phyloP scores from a whole-genome alignment of 1,284 basidiomycete species.

The Ganoderma lucidum region DNA sequence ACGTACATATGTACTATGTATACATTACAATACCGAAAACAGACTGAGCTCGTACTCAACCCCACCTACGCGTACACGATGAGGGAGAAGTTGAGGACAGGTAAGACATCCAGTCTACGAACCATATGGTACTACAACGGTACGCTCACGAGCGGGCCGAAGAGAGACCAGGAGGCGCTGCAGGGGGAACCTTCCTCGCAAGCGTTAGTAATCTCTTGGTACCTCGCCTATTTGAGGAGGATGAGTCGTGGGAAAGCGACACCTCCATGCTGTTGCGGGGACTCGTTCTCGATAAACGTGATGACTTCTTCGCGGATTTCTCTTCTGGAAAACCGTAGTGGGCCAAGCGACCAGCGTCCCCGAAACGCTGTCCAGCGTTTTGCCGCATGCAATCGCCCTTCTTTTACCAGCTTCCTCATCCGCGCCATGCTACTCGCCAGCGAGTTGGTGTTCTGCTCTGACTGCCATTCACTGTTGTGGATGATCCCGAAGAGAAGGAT shows the following conservation, averaged over 20 bases:
- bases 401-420: slow-evolving; percentile 8
- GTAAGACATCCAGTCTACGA: background rate
- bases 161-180: background rate
- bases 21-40: background rate
- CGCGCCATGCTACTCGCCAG: slow-evolving; percentile 5
- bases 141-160: background rate
- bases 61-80: background rate
- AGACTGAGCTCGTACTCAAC: background rate
- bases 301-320: background rate
- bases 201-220: background rate
- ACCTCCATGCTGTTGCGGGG: background rate
- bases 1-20: too few relatives aligned
- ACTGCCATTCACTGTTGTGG: slow-evolving; percentile 10
- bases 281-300: background rate
- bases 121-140: background rate
- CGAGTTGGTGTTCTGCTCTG: background rate
- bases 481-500: slow-evolving; percentile 6
- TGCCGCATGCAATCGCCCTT: background rate
- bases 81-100: background rate
- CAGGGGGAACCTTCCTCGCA: background rate
- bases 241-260: background rate
- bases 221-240: background rate
- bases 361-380: background rate
- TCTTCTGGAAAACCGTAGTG: background rate
- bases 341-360: background rate